Percentiles rank a stretch among this genome's conserved stretches.
Evolutionary conservation across 768 basidiomycete species (phyloP).

Genomic region (Pisolithus marmoratus): DNA sequence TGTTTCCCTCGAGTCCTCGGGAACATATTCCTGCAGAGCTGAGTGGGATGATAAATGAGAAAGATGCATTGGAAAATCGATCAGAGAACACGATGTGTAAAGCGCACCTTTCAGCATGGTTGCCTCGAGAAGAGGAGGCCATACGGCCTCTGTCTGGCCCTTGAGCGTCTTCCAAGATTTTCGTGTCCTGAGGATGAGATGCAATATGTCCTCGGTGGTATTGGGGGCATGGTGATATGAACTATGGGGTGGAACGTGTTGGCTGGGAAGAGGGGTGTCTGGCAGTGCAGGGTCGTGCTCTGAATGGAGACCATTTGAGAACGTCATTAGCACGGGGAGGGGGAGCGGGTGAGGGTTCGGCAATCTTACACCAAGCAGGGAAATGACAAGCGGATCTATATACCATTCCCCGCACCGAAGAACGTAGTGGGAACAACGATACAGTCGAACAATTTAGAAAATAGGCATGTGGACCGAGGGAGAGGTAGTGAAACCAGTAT

Average conservation of each 20-base stretch:
- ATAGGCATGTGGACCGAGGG: neutral
- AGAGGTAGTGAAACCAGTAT: neutral
- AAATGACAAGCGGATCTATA: neutral
- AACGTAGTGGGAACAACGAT: neutral
- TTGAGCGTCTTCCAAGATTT: conserved; percentile 74
- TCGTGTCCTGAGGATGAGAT: conserved; percentile 59
- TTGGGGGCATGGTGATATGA: conserved; percentile 8
- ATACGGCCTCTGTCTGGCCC: conserved; percentile 64
- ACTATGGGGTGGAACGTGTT: conserved; percentile 6
- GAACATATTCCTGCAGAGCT: conserved; percentile 71
- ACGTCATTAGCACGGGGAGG: neutral
- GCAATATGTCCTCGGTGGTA: conserved; percentile 48
- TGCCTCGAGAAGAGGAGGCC: conserved; percentile 76
- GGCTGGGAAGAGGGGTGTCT: neutral
- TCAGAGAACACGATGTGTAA: conserved; percentile 2
- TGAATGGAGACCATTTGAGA: neutral
- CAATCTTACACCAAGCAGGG: neutral
- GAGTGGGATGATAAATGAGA: conserved; percentile 11
- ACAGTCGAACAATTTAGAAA: neutral
- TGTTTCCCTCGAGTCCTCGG: conserved; percentile 68
- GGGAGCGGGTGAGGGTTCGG: neutral
- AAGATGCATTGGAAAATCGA: conserved; percentile 8
- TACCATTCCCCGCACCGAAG: neutral
- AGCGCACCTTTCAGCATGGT: conserved; percentile 65
- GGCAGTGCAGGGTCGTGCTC: neutral